phyloP scores from a whole-genome alignment of 306 rosid species.

The Erythrophleum fordii region DNA sequence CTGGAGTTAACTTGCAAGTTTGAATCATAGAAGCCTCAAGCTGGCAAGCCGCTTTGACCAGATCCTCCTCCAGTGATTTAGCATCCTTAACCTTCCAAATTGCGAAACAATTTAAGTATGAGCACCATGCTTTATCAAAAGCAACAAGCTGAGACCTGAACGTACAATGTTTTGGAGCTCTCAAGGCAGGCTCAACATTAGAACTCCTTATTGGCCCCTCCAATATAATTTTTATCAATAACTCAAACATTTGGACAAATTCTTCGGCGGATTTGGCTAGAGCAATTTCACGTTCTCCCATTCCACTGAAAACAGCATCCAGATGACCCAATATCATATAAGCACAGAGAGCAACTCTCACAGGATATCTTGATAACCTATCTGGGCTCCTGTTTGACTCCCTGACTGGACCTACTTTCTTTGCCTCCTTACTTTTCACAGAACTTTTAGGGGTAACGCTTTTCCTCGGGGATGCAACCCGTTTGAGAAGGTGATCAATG shows the following conservation, averaged over 20 bases:
- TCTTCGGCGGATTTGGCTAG: conserved; percentile 81
- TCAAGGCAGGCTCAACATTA: conserved; percentile 61
- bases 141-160: conserved; percentile 85
- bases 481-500: conserved; percentile 91
- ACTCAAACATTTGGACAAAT: conserved; percentile 71
- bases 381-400: conserved; percentile 48
- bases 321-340: conserved; percentile 89
- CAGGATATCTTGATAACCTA: conserved; percentile 75
- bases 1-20: conserved; percentile 83
- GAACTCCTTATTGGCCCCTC: conserved; percentile 71
- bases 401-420: conserved; percentile 48
- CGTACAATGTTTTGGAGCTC: conserved; percentile 57
- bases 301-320: conserved; percentile 82
- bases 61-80: conserved; percentile 77
- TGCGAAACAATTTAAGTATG: conserved; percentile 85
- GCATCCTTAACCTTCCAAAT: conserved; percentile 97
- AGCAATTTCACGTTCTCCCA: conserved; percentile 78
- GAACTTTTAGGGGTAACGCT: conserved; percentile 64
- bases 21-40: conserved; percentile 96
- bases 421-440: conserved; percentile 56
- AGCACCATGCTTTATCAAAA: conserved; percentile 97
- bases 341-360: conserved; percentile 86
- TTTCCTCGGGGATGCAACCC: conserved; percentile 86
- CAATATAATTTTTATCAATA: conserved; percentile 66
- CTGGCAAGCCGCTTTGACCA: conserved; percentile 98